A percentile compares a stretch with the other conserved stretches of the same genome.
These are phyloP conservation scores for Alternaria sp. DNA, from an alignment of 2,329 filamentous ascomycete species.

Conservation along the genomic window DNA sequence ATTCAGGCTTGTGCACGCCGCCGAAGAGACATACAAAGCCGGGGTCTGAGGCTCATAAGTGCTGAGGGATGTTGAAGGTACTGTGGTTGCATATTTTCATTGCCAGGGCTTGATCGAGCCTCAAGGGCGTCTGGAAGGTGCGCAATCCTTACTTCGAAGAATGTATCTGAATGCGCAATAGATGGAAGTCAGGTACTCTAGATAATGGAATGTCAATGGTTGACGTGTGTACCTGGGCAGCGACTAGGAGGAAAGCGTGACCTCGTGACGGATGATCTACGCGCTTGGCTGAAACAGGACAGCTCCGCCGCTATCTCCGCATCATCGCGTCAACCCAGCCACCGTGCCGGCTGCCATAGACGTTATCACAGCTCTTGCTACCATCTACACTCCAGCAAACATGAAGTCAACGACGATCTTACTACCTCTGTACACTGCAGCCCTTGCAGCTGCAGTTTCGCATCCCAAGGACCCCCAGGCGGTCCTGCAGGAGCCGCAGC, in stretches of 20 bases:
- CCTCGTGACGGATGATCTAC: constrained; percentile 11
- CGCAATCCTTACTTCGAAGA: too few species aligned
- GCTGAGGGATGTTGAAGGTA: too few species aligned
- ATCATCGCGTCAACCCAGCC: constrained; percentile 14
- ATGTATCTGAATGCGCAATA: too few species aligned
- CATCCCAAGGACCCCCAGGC: constrained; percentile 36
- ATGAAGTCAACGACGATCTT: constrained; percentile 46
- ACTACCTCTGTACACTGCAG: constrained; percentile 41
- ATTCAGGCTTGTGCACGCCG: background rate
- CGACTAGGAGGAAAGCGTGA: constrained; percentile 3
- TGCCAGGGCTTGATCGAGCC: too few species aligned
- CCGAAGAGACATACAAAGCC: background rate
- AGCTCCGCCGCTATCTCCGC: constrained; percentile 12
- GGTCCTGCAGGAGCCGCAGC: constrained; percentile 38
- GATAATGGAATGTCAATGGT: too few species aligned
- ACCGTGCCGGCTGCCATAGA: constrained; percentile 15
- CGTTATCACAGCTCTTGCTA: background rate
- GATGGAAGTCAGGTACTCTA: too few species aligned
- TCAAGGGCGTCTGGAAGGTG: too few species aligned
- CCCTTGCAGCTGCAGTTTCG: constrained; percentile 35
- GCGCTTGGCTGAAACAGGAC: constrained; percentile 4
- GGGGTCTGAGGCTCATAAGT: background rate
- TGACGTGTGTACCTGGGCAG: background rate
- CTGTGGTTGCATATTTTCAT: too few species aligned
- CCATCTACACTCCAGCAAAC: constrained; percentile 12